Percentiles rank a stretch among this genome's conserved stretches.
These are phyloP conservation scores for Pythium phragmitis DNA, from an alignment of 352 stramenopile species.

Conservation along the genomic window DNA sequence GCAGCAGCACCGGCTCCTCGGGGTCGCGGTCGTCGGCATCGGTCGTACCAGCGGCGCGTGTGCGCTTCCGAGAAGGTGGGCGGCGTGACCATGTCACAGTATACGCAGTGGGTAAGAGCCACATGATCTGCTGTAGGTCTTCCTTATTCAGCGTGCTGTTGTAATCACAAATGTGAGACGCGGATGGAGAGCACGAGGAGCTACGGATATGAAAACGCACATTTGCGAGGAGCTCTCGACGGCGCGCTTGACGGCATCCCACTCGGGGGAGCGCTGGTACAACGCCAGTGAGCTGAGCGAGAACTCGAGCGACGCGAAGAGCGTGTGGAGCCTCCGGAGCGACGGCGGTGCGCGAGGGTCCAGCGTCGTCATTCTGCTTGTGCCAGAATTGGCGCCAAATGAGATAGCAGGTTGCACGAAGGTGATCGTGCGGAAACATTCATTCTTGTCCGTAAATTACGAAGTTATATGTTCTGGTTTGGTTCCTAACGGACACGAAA, in stretches of 20 bases:
- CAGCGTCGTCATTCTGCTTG: constrained; percentile 19
- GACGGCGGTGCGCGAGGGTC: constrained; percentile 41
- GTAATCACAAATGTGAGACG: background rate
- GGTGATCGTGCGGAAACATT: background rate
- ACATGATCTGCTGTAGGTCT: constrained; percentile 60
- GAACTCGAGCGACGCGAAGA: constrained; percentile 76
- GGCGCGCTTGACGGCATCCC: constrained; percentile 55
- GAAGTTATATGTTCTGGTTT: background rate
- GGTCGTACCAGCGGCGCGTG: constrained; percentile 1
- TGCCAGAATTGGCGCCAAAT: background rate
- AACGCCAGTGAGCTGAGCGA: constrained; percentile 61
- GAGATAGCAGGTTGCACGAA: constrained; percentile 6
- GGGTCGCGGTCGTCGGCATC: constrained; percentile 37
- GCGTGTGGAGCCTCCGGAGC: constrained; percentile 44
- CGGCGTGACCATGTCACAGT: constrained; percentile 33
- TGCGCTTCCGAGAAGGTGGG: constrained; percentile 16
- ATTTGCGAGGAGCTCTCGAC: constrained; percentile 70
- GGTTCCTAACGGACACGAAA: constrained; percentile 3
- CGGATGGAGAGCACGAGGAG: background rate
- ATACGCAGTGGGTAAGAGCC: constrained; percentile 52
- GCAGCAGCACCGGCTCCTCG: constrained; percentile 44
- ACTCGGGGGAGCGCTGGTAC: constrained; percentile 70
- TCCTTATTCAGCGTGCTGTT: constrained; percentile 42
- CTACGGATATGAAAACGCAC: constrained; percentile 24
- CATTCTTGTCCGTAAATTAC: background rate